Percentiles rank a stretch among this genome's conserved stretches.
Evolutionary conservation across 1,284 basidiomycete genomes (phyloP).

Genomic region (Ceratorhiza oryzae-sativae): DNA sequence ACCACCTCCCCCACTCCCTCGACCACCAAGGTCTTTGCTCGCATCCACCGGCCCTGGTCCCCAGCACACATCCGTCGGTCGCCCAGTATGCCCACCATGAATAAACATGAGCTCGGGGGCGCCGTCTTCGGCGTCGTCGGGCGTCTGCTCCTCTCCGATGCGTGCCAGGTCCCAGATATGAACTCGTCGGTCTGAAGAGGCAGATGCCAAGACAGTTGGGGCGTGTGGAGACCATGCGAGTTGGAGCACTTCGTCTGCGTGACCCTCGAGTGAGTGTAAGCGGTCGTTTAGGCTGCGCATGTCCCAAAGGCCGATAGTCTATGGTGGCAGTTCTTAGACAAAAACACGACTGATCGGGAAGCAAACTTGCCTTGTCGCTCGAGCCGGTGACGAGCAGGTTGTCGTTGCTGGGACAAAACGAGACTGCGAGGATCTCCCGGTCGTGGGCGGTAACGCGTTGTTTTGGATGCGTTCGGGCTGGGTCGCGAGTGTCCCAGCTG

Average conservation of each 20-base stretch:
- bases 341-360: slow-evolving; percentile 2
- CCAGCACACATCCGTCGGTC: slow-evolving; percentile 86
- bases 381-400: slow-evolving; percentile 93
- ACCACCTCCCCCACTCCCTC: slow-evolving; percentile 19
- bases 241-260: slow-evolving; percentile 94
- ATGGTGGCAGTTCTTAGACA: slow-evolving; percentile 11
- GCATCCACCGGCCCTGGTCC: slow-evolving; percentile 72
- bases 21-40: slow-evolving; percentile 29
- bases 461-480: slow-evolving; percentile 66
- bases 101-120: slow-evolving; percentile 93
- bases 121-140: slow-evolving; percentile 97
- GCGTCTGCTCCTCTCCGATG: slow-evolving; percentile 95
- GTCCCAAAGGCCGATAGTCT: slow-evolving; percentile 93
- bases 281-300: slow-evolving; percentile 76
- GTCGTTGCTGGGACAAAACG: slow-evolving; percentile 86
- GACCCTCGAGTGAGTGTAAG: slow-evolving; percentile 90
- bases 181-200: slow-evolving; percentile 89
- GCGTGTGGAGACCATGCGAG: slow-evolving; percentile 96
- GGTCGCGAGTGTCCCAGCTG: slow-evolving; percentile 92
- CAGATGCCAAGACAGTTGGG: slow-evolving; percentile 89
- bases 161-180: slow-evolving; percentile 95
- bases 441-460: slow-evolving; percentile 86
- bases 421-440: slow-evolving; percentile 88
- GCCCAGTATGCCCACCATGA: slow-evolving; percentile 85
- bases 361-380: slow-evolving; percentile 78